Percentiles rank a stretch among this genome's conserved stretches.
These are phyloP conservation scores for Linderina pennispora DNA, from an alignment of 192 early-diverging fungal genomes.

Conservation along the genomic window DNA sequence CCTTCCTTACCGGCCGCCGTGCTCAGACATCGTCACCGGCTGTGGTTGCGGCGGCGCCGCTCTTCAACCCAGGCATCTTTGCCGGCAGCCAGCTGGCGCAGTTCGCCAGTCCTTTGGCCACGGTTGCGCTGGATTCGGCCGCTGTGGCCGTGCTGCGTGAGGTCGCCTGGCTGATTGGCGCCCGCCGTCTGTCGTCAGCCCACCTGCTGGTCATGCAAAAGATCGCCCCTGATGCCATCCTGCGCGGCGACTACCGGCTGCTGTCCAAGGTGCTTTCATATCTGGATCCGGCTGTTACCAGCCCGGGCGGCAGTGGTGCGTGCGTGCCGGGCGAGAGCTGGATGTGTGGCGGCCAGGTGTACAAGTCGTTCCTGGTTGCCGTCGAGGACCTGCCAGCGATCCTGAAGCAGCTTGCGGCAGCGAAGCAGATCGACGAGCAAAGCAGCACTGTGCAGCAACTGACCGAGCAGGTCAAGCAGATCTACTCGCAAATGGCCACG, in stretches of 20 bases:
- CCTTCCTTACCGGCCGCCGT: slow-evolving; percentile 6
- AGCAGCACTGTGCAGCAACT: too few species aligned
- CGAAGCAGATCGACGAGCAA: too few species aligned
- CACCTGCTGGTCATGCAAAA: slow-evolving; percentile 48
- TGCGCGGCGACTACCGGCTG: slow-evolving; percentile 44
- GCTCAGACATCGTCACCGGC: neutral
- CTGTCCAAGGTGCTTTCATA: slow-evolving; percentile 27
- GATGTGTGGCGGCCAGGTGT: slow-evolving; percentile 29
- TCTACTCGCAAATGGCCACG: slow-evolving; percentile 23
- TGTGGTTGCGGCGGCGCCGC: slow-evolving; percentile 3
- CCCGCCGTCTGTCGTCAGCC: slow-evolving; percentile 38
- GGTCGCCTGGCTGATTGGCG: slow-evolving; percentile 38
- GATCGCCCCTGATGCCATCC: slow-evolving; percentile 51
- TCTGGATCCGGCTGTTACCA: slow-evolving; percentile 15
- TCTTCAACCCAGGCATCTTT: too few species aligned
- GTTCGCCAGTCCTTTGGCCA: neutral
- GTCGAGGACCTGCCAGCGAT: slow-evolving; percentile 23
- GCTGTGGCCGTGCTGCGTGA: slow-evolving; percentile 20
- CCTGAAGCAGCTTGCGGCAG: slow-evolving; percentile 22
- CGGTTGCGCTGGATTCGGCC: slow-evolving; percentile 1
- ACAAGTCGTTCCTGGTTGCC: slow-evolving; percentile 20
- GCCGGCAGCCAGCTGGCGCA: too few species aligned
- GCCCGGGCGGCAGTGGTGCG: too few species aligned
- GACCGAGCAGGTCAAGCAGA: slow-evolving; percentile 6
- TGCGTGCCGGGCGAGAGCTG: slow-evolving; percentile 11